Conservation (phyloP, 2,329 filamentous ascomycete species). For the Aureobasidium musti region DNA sequence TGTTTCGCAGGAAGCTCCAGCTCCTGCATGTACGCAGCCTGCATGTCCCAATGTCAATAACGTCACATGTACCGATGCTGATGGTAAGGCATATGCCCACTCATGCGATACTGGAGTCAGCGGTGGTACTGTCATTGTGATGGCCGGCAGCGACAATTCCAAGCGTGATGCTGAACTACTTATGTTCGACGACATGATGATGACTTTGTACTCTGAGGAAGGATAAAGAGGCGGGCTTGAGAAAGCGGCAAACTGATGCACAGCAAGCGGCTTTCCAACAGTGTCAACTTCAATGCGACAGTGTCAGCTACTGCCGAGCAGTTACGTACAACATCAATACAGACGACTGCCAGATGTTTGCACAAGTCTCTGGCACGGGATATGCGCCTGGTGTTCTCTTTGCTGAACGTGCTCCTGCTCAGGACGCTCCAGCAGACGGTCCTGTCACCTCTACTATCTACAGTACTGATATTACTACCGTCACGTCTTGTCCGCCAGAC, state of each 20-base stretch:
- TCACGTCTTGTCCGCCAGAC: conserved; percentile 23
- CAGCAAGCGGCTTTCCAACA: conserved; percentile 21
- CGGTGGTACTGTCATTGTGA: conserved; percentile 23
- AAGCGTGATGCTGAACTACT: conserved; percentile 21
- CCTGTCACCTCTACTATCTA: conserved; percentile 25
- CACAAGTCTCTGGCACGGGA: conserved; percentile 6
- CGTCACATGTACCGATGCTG: conserved; percentile 25
- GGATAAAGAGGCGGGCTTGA: background rate
- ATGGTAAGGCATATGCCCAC: conserved; percentile 25
- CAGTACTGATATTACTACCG: conserved; percentile 22
- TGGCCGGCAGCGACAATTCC: background rate
- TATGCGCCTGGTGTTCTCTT: conserved; percentile 16
- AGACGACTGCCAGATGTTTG: conserved; percentile 11
- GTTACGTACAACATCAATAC: conserved; percentile 19
- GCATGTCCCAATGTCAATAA: conserved; percentile 16
- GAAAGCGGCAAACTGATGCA: conserved; percentile 6
- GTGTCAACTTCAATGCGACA: conserved; percentile 23
- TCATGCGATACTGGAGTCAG: conserved; percentile 14
- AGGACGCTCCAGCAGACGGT: conserved; percentile 4
- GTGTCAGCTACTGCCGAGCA: conserved; percentile 9
- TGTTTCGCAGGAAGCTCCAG: conserved; percentile 11
- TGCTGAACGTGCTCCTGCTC: conserved; percentile 23
- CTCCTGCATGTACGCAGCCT: conserved; percentile 22
- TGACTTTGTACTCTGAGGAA: conserved; percentile 5
- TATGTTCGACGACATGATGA: conserved; percentile 28